These are phyloP conservation scores for Encephalitozoon romaleae DNA, from an alignment of 371 early-diverging fungal species.

Conservation along the genomic window DNA sequence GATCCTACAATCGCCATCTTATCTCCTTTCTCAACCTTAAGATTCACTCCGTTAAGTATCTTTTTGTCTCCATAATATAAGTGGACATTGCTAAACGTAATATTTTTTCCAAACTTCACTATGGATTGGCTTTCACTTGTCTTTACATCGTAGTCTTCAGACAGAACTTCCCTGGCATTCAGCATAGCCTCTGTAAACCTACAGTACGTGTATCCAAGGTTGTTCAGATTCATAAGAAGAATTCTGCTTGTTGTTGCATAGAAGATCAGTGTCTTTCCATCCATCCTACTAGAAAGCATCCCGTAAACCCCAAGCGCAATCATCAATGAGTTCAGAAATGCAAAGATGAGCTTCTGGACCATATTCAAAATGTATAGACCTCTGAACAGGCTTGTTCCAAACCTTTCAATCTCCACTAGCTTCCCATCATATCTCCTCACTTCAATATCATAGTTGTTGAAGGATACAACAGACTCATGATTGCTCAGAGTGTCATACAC, in stretches of 20 bases:
- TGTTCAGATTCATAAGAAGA: constrained; percentile 22
- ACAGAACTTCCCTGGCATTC: background rate
- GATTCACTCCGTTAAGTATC: constrained; percentile 69
- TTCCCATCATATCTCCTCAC: constrained; percentile 32
- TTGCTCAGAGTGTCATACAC: constrained; percentile 50
- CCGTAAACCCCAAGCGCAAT: constrained; percentile 35
- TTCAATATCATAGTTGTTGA: constrained; percentile 45
- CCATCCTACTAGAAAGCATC: constrained; percentile 14
- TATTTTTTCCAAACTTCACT: constrained; percentile 17
- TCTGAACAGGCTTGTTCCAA: constrained; percentile 28
- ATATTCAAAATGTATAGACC: constrained; percentile 54
- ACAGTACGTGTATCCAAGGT: constrained; percentile 56
- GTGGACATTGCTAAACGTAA: constrained; percentile 22
- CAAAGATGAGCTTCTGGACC: constrained; percentile 44
- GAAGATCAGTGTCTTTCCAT: constrained; percentile 21
- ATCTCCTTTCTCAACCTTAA: constrained; percentile 64
- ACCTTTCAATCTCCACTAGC: constrained; percentile 24
- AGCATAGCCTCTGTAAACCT: constrained; percentile 46
- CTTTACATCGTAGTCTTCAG: background rate
- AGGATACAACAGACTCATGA: constrained; percentile 48
- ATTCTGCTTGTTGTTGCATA: constrained; percentile 36
- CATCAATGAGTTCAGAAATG: constrained; percentile 12
- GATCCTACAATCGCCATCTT: constrained; percentile 73
- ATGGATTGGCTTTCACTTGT: background rate
- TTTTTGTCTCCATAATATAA: constrained; percentile 34